phyloP scores from a whole-genome alignment of 768 basidiomycete genomes.

The Sarcodon sp. region DNA sequence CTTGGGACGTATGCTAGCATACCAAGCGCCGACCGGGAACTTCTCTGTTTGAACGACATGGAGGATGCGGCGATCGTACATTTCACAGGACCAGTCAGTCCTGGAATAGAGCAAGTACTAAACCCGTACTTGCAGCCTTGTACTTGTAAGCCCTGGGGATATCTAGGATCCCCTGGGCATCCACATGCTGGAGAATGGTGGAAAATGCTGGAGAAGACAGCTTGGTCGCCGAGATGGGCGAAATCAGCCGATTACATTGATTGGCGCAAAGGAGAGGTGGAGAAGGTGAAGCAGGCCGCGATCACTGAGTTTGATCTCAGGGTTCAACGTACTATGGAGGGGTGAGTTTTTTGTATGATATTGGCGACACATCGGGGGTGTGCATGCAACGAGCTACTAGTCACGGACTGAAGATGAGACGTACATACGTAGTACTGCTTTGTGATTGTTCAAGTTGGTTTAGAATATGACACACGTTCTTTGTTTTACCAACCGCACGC shows the following conservation, averaged over 20 bases:
- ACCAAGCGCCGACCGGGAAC: constrained; percentile 20
- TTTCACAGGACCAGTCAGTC: constrained; percentile 45
- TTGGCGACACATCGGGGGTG: too few species aligned
- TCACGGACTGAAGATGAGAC: too few species aligned
- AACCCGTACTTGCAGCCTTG: constrained; percentile 41
- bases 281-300: constrained; percentile 4
- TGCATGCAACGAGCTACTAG: too few species aligned
- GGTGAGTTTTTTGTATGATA: too few species aligned
- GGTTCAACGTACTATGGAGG: too few species aligned
- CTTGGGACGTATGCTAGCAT: constrained; percentile 36
- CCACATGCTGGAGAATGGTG: constrained; percentile 39
- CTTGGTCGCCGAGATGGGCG: constrained; percentile 24
- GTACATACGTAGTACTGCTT: too few species aligned
- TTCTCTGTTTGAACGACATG: constrained; percentile 21
- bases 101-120: constrained; percentile 27
- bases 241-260: constrained; percentile 12
- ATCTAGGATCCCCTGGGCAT: constrained; percentile 36
- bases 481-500: too few species aligned
- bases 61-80: constrained; percentile 34
- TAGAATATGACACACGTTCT: too few species aligned
- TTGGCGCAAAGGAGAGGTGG: constrained; percentile 7
- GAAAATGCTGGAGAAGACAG: constrained; percentile 24
- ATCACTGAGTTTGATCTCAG: not conserved
- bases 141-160: constrained; percentile 47
- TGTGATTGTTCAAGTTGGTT: too few species aligned